Base-by-base conservation (phyloP, 208 protist genomes). In the Trypanosomatidae sp. region DNA sequence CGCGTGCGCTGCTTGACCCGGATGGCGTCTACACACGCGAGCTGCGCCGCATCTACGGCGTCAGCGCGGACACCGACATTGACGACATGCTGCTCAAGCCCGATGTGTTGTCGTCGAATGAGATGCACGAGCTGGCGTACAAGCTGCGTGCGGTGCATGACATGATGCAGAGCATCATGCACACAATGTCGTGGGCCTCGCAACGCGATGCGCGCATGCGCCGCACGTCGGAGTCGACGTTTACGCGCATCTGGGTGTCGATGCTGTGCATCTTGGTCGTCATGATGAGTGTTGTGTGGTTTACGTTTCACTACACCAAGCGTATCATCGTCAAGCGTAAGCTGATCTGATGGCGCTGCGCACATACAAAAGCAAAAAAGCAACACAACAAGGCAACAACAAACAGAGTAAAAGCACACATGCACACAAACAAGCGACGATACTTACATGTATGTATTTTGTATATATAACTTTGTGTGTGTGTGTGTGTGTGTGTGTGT, bases 171-270 rank as follows among this genome's bases (percentile, higher is more conserved):
- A 27, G 33, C 11, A 42, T 76, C 28, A 42, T 60, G 38, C 5
- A n/a, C 27, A 21, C 13, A 26, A 51, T 45, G 2, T 51, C 50
- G 30, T 22, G 57, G 15, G 41, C 73, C 8, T 23, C 56, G 16
- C 26, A 41, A 23, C 58, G 65, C 26, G 44, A 56, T 16, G 11
- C 6, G 23, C 59, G 64, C 44, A 71, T 73, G 60, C 64, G 63
- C 10, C n/a, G 18, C 8, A 77, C 68, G 4, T 46, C 59, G 4
- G 64, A 82, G 49, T 61, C 49, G 28, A 82, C 62, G 19, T 74
- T 74, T 44, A 71, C 65, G 25, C 67, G 68, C 13, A 65, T 82
- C 11, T 82, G 72, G 66, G 10, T 61, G 11, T 56, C 46, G 43
- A 66, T 50, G 21, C 3, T 60, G 8, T 5, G 48, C 11, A 41